Base-by-base conservation (phyloP, 768 basidiomycete genomes). In the Boletus rubescentipes region DNA sequence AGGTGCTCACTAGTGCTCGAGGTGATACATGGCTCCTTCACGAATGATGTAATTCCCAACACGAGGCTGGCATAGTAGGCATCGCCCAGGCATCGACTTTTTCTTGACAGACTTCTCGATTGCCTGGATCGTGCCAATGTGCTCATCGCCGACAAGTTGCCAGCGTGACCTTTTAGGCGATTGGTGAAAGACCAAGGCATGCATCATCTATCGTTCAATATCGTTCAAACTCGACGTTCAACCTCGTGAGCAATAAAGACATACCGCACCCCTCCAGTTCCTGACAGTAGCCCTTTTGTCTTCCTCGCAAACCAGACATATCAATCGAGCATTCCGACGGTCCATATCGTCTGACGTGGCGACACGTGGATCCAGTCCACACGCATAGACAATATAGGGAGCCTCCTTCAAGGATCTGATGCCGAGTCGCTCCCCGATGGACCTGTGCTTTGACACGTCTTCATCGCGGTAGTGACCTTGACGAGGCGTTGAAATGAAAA, bases 271-370 rank as follows among this genome's bases (percentile, higher is more conserved):
- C 36, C 39, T 46, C 57, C 57, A 51, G 5, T 15, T 14, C 49
- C 42, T 50, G 12, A 51, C 11, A 12, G n/a, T n/a, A n/a, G n/a
- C n/a, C n/a, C n/a, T n/a, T n/a, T n/a, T n/a, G n/a, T n/a, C n/a
- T 16, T 8, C 21, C 40, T 26, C 8, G 39, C 50, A 53, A 23
- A 5, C n/a, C 8, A 59, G 14, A 23, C 46, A 59, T 9, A 15
- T 50, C 51, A 58, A 10, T 31, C 43, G 43, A 41, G 58, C 50
- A 38, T 58, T 49, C 35, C 31, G 39, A 4, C 16, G 21, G 29
- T 52, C 58, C 49, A 52, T 52, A 26, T 58, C 42, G 12, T 51
- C 49, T 3, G 30, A 5, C 1, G 37, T 58, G 32, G 58, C 34
- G 14, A 49, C 21, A 20, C 30, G 35, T 35, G 49, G 58, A 37